Percentiles rank a stretch among this genome's conserved stretches.
Evolutionary conservation across 2,329 filamentous ascomycete genomes (phyloP).

Genomic region (Colletotrichum sp.): DNA sequence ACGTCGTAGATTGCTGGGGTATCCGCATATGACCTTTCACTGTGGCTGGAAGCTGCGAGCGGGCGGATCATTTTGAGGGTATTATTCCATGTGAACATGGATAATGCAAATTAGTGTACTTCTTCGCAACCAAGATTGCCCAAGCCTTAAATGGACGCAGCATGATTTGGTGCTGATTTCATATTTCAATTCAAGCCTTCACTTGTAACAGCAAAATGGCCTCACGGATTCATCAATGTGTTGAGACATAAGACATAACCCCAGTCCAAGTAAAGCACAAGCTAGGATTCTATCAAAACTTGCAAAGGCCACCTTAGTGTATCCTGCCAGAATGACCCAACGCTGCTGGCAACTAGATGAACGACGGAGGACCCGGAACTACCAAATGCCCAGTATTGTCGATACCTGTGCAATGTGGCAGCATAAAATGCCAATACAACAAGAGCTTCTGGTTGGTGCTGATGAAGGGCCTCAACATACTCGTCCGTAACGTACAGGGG

Average conservation of each 20-base stretch:
- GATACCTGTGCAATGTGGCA: conserved; percentile 40
- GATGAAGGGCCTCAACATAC: conserved; percentile 39
- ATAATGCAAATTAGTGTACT: neutral
- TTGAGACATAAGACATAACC: neutral
- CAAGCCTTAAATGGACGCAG: no score
- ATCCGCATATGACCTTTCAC: accelerated
- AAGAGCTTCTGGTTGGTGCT: conserved; percentile 42
- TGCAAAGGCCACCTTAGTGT: conserved; percentile 37
- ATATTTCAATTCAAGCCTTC: no score
- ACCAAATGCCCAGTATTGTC: conserved; percentile 38
- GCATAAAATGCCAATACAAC: conserved; percentile 46
- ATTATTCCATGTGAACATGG: neutral
- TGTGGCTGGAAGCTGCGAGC: neutral
- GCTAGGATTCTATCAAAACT: conserved; percentile 22
- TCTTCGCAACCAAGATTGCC: neutral
- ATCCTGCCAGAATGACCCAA: conserved; percentile 38
- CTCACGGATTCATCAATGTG: neutral
- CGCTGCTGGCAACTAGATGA: conserved; percentile 33
- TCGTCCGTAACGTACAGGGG: conserved; percentile 35
- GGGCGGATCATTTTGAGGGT: neutral
- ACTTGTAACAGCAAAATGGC: neutral
- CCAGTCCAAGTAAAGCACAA: no score
- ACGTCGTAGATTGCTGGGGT: neutral
- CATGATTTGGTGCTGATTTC: no score
- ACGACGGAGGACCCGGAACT: conserved; percentile 35